Percentiles rank a stretch among this genome's conserved stretches.
Evolutionary conservation across 495 filamentous ascomycete genomes (phyloP).

Genomic region (Lasiosphaeris hirsuta): DNA sequence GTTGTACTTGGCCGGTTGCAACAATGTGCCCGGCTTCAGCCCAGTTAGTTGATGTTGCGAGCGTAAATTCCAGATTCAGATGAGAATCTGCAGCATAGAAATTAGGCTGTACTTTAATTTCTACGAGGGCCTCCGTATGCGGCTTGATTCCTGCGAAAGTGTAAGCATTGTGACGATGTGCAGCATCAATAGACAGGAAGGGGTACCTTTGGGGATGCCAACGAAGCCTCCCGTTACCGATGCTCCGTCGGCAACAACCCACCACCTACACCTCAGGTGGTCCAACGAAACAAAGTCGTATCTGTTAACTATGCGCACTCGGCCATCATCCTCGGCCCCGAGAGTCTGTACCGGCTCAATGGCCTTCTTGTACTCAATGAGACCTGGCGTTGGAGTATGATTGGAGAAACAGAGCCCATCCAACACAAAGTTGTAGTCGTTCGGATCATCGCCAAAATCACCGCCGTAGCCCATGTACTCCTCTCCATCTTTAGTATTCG

Average conservation of each 20-base stretch:
- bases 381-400: constrained; percentile 58
- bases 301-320: constrained; percentile 48
- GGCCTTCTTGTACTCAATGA: constrained; percentile 62
- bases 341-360: constrained; percentile 58
- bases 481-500: constrained; percentile 50
- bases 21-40: constrained; percentile 44
- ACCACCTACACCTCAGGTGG: constrained; percentile 46
- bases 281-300: constrained; percentile 53
- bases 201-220: constrained; percentile 33
- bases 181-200: not conserved
- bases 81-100: constrained; percentile 31
- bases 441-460: constrained; percentile 67
- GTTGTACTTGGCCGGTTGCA: constrained; percentile 50
- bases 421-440: constrained; percentile 66
- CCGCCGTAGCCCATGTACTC: constrained; percentile 68
- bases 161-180: constrained; percentile 2
- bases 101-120: constrained; percentile 22
- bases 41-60: constrained; percentile 42
- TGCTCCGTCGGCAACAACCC: constrained; percentile 38
- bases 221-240: constrained; percentile 28
- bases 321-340: constrained; percentile 20
- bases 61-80: constrained; percentile 45
- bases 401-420: constrained; percentile 61
- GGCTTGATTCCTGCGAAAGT: constrained; percentile 30
- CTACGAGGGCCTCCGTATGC: constrained; percentile 31